phyloP scores from a whole-genome alignment of 768 basidiomycete genomes.

The Cystofilobasidium bisporidii region DNA sequence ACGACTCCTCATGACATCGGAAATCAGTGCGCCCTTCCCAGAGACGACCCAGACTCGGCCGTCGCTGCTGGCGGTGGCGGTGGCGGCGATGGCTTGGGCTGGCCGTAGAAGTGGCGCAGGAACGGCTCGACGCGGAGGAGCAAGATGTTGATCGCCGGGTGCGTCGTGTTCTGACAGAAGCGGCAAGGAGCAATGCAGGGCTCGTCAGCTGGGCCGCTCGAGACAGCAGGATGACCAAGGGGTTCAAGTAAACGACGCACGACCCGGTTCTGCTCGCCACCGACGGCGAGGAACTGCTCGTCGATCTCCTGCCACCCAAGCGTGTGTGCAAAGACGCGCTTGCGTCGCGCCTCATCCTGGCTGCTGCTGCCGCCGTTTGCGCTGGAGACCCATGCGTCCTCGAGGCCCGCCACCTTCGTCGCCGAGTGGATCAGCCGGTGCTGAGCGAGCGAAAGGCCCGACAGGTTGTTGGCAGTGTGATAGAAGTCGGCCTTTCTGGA shows the following conservation, averaged over 20 bases:
- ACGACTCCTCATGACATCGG: no score
- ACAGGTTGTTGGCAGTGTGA: constrained; percentile 85
- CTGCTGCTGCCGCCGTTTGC: neutral
- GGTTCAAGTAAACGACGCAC: constrained; percentile 39
- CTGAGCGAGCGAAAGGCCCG: constrained; percentile 81
- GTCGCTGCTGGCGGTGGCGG: neutral
- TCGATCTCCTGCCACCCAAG: constrained; percentile 25
- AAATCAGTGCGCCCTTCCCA: no score
- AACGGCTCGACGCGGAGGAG: constrained; percentile 57
- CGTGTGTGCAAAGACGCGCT: constrained; percentile 29
- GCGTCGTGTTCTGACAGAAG: constrained; percentile 79
- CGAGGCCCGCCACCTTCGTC: constrained; percentile 40
- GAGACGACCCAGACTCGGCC: neutral
- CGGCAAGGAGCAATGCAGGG: no score
- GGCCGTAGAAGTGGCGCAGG: constrained; percentile 65
- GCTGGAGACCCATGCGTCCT: constrained; percentile 41
- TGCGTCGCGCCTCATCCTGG: constrained; percentile 28
- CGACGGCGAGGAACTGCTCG: constrained; percentile 41
- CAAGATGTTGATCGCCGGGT: constrained; percentile 68
- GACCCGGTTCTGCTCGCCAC: constrained; percentile 37
- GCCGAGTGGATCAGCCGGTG: constrained; percentile 56
- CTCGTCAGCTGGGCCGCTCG: no score
- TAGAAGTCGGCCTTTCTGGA: constrained; percentile 79
- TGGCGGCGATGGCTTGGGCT: constrained; percentile 33
- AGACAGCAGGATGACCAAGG: no score